Conservation (phyloP, 2,329 filamentous ascomycete species). For the Penicillium sp. region DNA sequence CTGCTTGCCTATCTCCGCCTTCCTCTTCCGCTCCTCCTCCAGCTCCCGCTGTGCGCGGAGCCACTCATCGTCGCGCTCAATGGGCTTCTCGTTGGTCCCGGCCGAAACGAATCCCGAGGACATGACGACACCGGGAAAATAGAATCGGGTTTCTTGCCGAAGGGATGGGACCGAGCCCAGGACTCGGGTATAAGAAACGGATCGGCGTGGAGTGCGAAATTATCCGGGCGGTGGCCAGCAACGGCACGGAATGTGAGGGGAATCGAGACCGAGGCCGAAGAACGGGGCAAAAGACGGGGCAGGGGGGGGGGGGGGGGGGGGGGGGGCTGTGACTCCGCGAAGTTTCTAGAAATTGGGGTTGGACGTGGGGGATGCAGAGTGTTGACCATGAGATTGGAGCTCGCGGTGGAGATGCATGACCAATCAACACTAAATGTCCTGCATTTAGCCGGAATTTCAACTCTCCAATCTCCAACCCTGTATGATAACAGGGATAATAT, state of each 20-base stretch:
- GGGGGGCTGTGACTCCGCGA: constrained; percentile 2
- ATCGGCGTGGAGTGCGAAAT: constrained; percentile 10
- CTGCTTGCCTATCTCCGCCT: constrained; percentile 50
- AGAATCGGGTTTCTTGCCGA: constrained; percentile 5
- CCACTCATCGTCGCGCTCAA: constrained; percentile 43
- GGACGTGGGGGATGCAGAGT: background rate
- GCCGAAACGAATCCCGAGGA: constrained; percentile 45
- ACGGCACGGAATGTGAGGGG: background rate
- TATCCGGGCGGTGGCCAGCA: constrained; percentile 12
- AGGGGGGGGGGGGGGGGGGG: no score
- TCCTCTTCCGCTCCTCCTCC: constrained; percentile 44
- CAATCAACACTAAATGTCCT: background rate
- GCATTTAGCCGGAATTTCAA: constrained; percentile 10
- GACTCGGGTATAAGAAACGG: constrained; percentile 16
- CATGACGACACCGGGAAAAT: constrained; percentile 30
- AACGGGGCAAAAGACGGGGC: background rate
- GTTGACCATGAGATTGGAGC: background rate
- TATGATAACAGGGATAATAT: background rate
- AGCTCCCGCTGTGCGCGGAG: constrained; percentile 41
- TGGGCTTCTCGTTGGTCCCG: constrained; percentile 39
- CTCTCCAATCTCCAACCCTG: background rate
- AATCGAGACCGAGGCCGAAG: no score
- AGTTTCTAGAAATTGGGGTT: constrained; percentile 6
- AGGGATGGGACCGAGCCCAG: background rate
- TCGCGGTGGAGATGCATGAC: background rate